phyloP scores from a whole-genome alignment of 2,329 filamentous ascomycete genomes.

The Harringtonia lauricola region DNA sequence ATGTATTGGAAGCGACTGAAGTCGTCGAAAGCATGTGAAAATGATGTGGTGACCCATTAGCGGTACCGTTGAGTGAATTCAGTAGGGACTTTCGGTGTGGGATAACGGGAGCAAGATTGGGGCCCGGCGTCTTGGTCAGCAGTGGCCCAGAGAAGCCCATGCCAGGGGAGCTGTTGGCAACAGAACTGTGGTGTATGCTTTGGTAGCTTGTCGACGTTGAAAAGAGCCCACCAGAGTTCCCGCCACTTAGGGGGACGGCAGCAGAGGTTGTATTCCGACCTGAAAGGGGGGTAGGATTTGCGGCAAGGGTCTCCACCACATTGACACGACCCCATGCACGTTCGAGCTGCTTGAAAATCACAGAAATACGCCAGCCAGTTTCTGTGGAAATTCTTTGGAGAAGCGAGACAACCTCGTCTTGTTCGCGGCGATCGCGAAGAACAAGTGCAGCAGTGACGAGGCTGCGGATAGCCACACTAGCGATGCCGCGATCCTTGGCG shows the following conservation, averaged over 20 bases:
- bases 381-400: constrained; percentile 64
- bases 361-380: constrained; percentile 68
- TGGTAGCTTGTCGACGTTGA: too few relatives aligned
- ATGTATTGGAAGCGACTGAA: background rate
- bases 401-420: constrained; percentile 70
- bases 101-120: background rate
- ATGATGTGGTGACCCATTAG: background rate
- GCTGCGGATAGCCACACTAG: constrained; percentile 67
- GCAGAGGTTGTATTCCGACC: background rate
- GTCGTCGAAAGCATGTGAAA: background rate
- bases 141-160: too few relatives aligned
- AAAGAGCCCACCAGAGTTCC: too few relatives aligned
- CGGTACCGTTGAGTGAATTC: background rate
- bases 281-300: background rate
- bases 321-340: constrained; percentile 67
- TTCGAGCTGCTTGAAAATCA: constrained; percentile 62
- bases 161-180: too few relatives aligned
- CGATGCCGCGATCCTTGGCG: constrained; percentile 68
- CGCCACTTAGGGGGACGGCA: background rate
- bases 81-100: background rate
- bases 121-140: too few relatives aligned
- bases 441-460: constrained; percentile 68
- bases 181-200: too few relatives aligned
- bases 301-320: background rate
- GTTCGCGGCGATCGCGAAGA: constrained; percentile 57